These are phyloP conservation scores for Penicillium sclerotiorum DNA, from an alignment of 2,329 filamentous ascomycete species.

Conservation along the genomic window DNA sequence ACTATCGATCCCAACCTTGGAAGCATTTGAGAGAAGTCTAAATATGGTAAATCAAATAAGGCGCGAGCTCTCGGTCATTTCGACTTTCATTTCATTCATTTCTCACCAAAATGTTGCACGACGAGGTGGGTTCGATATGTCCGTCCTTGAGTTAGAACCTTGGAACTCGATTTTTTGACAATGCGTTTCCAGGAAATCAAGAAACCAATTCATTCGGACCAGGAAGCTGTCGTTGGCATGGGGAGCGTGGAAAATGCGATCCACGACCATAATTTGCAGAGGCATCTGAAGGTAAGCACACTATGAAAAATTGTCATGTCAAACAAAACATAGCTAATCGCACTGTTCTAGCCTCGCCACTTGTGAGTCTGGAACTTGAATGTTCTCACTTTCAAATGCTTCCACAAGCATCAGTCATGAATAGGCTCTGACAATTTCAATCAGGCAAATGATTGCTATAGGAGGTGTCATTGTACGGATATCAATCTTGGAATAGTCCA, in stretches of 20 bases:
- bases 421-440: too few species aligned
- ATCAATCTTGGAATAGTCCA: neutral
- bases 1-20: neutral
- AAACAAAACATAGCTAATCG: slow-evolving; percentile 3
- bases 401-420: too few species aligned
- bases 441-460: slow-evolving; percentile 22
- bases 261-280: slow-evolving; percentile 14
- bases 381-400: too few species aligned
- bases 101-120: slow-evolving; percentile 10
- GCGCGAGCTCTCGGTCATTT: too few species aligned
- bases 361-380: slow-evolving; percentile 7
- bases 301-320: too few species aligned
- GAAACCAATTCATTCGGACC: too few species aligned
- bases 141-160: too few species aligned
- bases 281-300: slow-evolving; percentile 20
- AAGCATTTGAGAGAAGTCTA: too few species aligned
- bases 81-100: neutral
- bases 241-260: slow-evolving; percentile 5
- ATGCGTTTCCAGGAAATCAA: too few species aligned
- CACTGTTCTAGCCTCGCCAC: slow-evolving; percentile 7
- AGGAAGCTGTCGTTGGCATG: slow-evolving; percentile 12
- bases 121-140: slow-evolving; percentile 5
- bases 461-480: slow-evolving; percentile 17
- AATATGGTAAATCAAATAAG: too few species aligned
- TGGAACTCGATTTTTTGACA: too few species aligned